phyloP scores from a whole-genome alignment of 2,329 filamentous ascomycete species.

The Cladosporium sp. region DNA sequence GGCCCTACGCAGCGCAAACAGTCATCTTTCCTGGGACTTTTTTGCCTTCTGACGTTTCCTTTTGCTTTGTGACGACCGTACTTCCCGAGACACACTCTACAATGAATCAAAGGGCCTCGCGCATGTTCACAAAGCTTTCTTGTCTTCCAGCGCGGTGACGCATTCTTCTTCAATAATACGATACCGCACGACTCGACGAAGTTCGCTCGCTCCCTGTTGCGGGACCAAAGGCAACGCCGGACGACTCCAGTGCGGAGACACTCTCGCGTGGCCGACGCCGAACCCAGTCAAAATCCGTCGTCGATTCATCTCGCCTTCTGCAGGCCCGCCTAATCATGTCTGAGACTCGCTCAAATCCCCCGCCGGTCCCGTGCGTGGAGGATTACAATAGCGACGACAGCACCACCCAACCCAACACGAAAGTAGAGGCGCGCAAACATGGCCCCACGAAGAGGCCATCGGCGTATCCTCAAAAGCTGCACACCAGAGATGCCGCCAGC shows the following conservation, averaged over 20 bases:
- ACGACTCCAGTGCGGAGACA: not conserved
- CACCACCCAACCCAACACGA: conserved; percentile 42
- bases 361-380: conserved; percentile 29
- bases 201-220: not conserved
- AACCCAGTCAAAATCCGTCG: not conserved
- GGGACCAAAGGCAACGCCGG: not conserved
- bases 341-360: conserved; percentile 2
- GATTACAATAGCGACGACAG: conserved; percentile 41
- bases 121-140: conserved; percentile 6
- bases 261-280: conserved; percentile 6
- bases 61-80: conserved; percentile 19
- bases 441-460: conserved; percentile 41
- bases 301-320: not conserved
- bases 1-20: conserved; percentile 24
- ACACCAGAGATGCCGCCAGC: conserved; percentile 46
- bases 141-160: conserved; percentile 7
- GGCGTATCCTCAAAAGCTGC: conserved; percentile 14
- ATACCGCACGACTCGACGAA: not conserved
- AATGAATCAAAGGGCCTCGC: conserved; percentile 19
- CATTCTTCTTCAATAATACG: not conserved
- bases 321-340: conserved; percentile 12
- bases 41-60: conserved; percentile 14
- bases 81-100: conserved; percentile 24
- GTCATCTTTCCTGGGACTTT: conserved; percentile 20
- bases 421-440: conserved; percentile 44